phyloP scores from a whole-genome alignment of 2,329 filamentous ascomycete species.

The Aspergillus spinulosporus region DNA sequence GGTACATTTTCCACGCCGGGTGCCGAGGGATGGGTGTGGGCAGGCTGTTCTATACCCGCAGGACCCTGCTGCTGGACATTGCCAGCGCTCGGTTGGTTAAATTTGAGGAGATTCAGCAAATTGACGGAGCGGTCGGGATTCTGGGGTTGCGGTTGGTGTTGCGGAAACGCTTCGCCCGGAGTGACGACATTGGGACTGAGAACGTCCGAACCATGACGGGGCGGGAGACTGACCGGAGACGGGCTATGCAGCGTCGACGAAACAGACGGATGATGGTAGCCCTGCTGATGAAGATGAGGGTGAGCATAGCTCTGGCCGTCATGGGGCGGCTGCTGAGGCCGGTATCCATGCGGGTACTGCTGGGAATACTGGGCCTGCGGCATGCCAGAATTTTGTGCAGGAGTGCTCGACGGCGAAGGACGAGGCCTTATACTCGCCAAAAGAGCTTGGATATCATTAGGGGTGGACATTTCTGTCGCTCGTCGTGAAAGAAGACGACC shows the following conservation, averaged over 20 bases:
- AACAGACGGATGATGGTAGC: constrained; percentile 58
- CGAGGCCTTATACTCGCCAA: constrained; percentile 48
- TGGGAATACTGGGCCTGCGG: constrained; percentile 25
- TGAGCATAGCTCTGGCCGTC: constrained; percentile 36
- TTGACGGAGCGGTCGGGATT: constrained; percentile 55
- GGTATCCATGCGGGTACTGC: constrained; percentile 35
- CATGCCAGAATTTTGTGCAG: constrained; percentile 32
- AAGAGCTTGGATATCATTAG: constrained; percentile 49
- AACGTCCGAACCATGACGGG: constrained; percentile 58
- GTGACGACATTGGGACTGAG: constrained; percentile 58
- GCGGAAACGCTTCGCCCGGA: constrained; percentile 41
- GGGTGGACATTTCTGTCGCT: constrained; percentile 50
- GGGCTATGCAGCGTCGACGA: constrained; percentile 61
- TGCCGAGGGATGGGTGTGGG: constrained; percentile 31
- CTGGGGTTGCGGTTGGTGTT: constrained; percentile 38
- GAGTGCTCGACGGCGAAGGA: constrained; percentile 34
- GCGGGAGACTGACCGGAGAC: constrained; percentile 53
- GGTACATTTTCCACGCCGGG: constrained; percentile 22
- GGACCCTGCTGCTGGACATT: constrained; percentile 32
- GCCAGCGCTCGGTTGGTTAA: constrained; percentile 51
- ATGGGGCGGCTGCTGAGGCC: constrained; percentile 32
- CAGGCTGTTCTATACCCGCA: constrained; percentile 27
- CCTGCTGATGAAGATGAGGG: constrained; percentile 33
- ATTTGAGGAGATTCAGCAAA: constrained; percentile 66
- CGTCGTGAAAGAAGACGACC: constrained; percentile 32